Evolutionary conservation across 768 basidiomycete species (phyloP), one percentile per base, ranked within the genome.

Genomic region (Leucosporidium yakuticum): DNA sequence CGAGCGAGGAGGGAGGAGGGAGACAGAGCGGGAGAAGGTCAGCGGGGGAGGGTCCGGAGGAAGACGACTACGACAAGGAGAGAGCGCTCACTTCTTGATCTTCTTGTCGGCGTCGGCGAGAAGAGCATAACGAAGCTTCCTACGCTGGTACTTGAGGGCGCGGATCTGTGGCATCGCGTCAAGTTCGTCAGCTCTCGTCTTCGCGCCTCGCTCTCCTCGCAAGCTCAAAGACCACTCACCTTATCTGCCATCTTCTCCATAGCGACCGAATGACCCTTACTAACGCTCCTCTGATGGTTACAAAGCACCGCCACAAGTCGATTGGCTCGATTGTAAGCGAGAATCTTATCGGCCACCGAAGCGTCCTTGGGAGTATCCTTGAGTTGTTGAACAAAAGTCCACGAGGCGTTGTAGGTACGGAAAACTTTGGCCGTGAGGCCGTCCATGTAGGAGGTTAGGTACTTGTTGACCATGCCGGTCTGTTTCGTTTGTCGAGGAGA

Each of bases 391-490:
- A 98, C 92, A 82, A 98, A 96, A 3, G 95, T 96, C 77, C 86
- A 87, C 31, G 96, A 98, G 29, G 96, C 96, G 76, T 99, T 99
- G 82, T 90, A 99, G 61, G 96, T 99, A 91, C 96, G 95, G 83
- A 99, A 99, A 32, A 99, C 96, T 79, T 99, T 99, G 66, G 96
- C 96, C 0, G 96, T 95, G 32, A 99, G 84, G 23, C 96, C 96
- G 69, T 93, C 90, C 96, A 98, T 99, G 78, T 95, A 92, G 34
- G 84, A 85, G 55, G 85, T 85, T 68, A 99, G 83, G 79, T 98
- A 92, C 77, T 93, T 94, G 81, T 99, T 99, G 67, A 99, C 80
- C 12, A 83, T 82, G 11, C 84, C 81, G 4, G 96, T 91, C 91
- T 96, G 78, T n/a, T 11, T 1, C n/a, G n/a, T n/a, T n/a, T n/a